phyloP scores from a whole-genome alignment of 805 yeast genomes.

The Alloascoidea africana region DNA sequence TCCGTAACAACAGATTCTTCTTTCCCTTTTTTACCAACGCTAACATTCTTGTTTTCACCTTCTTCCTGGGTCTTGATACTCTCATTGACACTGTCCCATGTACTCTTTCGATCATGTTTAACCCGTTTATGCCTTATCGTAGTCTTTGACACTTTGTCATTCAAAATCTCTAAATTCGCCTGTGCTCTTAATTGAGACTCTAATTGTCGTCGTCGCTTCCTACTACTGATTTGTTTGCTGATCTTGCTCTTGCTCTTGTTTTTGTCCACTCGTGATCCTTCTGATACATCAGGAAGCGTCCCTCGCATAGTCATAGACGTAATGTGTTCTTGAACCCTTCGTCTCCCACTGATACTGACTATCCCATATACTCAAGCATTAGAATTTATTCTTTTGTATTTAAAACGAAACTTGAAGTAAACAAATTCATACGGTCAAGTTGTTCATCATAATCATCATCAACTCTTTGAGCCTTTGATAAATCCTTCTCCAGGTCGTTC shows the following conservation, averaged over 20 bases:
- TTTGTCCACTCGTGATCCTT: not conserved
- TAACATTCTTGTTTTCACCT: not conserved
- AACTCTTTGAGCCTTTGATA: not conserved
- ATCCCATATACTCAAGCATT: too few relatives aligned
- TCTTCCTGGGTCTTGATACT: constrained; percentile 1
- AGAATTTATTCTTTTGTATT: too few relatives aligned
- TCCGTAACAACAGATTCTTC: not conserved
- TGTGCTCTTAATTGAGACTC: not conserved
- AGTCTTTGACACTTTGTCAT: not conserved
- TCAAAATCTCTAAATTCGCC: not conserved
- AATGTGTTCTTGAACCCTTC: not conserved
- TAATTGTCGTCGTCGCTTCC: not conserved
- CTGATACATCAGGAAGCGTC: not conserved
- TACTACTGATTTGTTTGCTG: not conserved
- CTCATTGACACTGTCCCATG: not conserved
- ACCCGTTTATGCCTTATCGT: not conserved
- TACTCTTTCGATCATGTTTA: not conserved
- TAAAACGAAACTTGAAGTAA: too few relatives aligned
- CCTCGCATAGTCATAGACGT: not conserved
- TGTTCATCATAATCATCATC: not conserved
- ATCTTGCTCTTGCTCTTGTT: not conserved
- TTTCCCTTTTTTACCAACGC: not conserved
- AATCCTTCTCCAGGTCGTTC: not conserved
- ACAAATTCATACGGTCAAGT: not conserved
- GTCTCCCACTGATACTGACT: not conserved